phyloP scores from a whole-genome alignment of 2,329 filamentous ascomycete genomes.

The Bipolaris bicolor region DNA sequence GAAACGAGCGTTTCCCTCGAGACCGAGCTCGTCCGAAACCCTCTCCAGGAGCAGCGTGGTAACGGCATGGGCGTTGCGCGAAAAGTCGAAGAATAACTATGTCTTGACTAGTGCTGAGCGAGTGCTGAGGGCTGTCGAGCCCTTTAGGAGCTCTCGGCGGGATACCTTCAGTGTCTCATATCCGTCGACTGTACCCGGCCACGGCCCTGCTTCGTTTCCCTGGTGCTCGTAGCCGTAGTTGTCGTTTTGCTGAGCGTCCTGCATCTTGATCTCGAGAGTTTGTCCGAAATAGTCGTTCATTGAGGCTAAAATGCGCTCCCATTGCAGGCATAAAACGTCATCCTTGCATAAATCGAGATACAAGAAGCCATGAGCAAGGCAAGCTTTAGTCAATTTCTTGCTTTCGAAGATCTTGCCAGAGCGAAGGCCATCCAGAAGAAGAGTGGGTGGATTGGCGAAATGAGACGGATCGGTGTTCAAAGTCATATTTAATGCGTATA shows the following conservation, averaged over 20 bases:
- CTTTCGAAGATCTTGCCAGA: background rate
- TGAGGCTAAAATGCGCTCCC: background rate
- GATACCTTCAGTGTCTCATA: conserved; percentile 8
- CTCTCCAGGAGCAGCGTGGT: too few relatives aligned
- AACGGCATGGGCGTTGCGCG: too few relatives aligned
- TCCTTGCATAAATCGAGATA: background rate
- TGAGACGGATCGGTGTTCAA: too few relatives aligned
- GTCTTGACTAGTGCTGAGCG: too few relatives aligned
- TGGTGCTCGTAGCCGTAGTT: conserved; percentile 7
- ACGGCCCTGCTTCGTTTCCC: background rate
- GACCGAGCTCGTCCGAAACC: too few relatives aligned
- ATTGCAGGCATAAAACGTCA: background rate
- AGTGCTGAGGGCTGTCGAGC: too few relatives aligned
- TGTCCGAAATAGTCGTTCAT: conserved; percentile 9
- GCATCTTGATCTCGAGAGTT: conserved; percentile 9
- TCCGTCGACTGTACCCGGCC: background rate
- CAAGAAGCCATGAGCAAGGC: background rate
- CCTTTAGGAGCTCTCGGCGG: too few relatives aligned
- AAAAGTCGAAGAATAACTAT: too few relatives aligned
- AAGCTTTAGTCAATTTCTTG: background rate
- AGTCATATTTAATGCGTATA: too few relatives aligned
- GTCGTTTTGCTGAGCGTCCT: conserved; percentile 7
- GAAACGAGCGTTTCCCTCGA: too few relatives aligned
- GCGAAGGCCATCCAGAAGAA: too few relatives aligned
- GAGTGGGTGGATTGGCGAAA: too few relatives aligned